A percentile compares a stretch with the other conserved stretches of the same genome.
Conservation (phyloP, 1,284 basidiomycete genomes). For the Athelia sp. region DNA sequence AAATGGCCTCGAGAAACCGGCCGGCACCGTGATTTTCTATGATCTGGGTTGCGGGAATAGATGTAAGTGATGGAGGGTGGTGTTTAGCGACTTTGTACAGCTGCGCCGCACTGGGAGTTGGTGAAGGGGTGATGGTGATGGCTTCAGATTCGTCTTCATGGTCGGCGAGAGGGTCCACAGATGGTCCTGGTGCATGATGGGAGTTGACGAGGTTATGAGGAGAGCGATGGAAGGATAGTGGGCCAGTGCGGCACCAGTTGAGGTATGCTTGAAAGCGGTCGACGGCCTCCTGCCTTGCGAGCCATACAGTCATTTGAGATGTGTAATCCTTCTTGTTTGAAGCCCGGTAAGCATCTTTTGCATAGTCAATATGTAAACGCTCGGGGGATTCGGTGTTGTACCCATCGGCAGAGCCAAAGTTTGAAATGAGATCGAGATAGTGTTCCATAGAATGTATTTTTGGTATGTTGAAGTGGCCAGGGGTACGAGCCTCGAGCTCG, state of each 20-base stretch:
- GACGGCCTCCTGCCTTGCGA: constrained; percentile 18
- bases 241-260: background rate
- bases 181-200: too few relatives aligned
- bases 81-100: background rate
- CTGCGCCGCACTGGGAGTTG: background rate
- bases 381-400: background rate
- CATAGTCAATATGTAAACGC: background rate
- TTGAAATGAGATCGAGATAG: background rate
- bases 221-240: too few relatives aligned
- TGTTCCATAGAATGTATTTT: constrained; percentile 1
- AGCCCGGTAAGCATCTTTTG: constrained; percentile 4
- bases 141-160: background rate
- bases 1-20: constrained; percentile 7
- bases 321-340: constrained; percentile 10
- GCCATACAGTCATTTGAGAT: constrained; percentile 23
- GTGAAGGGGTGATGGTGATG: background rate
- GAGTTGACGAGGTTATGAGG: too few relatives aligned
- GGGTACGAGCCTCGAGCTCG: constrained; percentile 1
- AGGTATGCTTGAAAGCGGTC: constrained; percentile 1
- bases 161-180: too few relatives aligned
- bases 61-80: constrained; percentile 2
- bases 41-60: constrained; percentile 4
- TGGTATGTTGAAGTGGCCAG: background rate
- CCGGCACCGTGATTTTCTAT: constrained; percentile 5
- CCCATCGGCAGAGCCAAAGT: background rate